A percentile compares a stretch with the other conserved stretches of the same genome.
Conservation (phyloP, 2,329 filamentous ascomycete species). For the Taxawa tesnikishii region DNA sequence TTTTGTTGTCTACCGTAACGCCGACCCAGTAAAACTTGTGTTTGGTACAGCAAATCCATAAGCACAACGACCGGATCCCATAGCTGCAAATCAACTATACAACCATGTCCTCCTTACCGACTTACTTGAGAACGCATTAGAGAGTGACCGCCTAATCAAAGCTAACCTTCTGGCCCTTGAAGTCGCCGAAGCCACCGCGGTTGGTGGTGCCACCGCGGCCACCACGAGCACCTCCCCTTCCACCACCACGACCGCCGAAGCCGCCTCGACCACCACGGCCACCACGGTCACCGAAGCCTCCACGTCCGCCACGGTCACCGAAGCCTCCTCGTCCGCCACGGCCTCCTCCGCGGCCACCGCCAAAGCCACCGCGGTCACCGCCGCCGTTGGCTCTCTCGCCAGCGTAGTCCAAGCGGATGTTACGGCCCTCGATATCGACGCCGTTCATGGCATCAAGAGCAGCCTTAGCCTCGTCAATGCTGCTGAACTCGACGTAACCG, state of each 20-base stretch:
- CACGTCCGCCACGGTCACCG: constrained; percentile 26
- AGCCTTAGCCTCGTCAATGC: constrained; percentile 68
- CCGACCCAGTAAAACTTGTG: too few species aligned
- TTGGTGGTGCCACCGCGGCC: constrained; percentile 30
- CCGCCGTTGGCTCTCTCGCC: constrained; percentile 35
- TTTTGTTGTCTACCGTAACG: too few species aligned
- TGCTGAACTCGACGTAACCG: constrained; percentile 76
- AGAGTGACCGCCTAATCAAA: too few species aligned
- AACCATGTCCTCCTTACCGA: too few species aligned
- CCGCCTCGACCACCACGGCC: constrained; percentile 40
- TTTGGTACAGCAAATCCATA: too few species aligned
- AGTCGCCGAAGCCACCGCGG: constrained; percentile 50
- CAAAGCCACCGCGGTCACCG: constrained; percentile 31
- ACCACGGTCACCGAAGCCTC: constrained; percentile 34
- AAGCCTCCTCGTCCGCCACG: constrained; percentile 22
- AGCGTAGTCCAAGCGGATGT: constrained; percentile 74
- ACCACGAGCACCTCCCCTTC: constrained; percentile 40
- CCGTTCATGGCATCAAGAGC: constrained; percentile 63
- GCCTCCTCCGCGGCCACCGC: constrained; percentile 24
- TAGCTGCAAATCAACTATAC: too few species aligned
- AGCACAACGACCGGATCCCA: too few species aligned
- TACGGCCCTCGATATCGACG: constrained; percentile 57
- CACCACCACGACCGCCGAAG: constrained; percentile 35
- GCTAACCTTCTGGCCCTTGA: constrained; percentile 69
- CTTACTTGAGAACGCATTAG: too few species aligned